Evolutionary conservation across 306 rosid genomes (phyloP), one percentile per base, ranked within the genome.

Genomic region (Styphnolobium japonicum): DNA sequence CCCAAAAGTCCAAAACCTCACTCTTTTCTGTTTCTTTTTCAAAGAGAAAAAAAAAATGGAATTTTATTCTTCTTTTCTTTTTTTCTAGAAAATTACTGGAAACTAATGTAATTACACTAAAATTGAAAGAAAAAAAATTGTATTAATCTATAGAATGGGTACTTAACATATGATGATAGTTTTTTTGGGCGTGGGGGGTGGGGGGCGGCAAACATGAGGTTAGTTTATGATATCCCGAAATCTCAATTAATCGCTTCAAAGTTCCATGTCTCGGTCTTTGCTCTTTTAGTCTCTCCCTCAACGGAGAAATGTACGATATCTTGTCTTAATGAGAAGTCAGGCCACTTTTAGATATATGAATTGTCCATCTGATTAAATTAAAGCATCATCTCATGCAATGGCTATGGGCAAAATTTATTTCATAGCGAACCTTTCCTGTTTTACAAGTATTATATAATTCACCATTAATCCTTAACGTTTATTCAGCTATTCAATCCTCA

Each of bases 201-300:
- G n/a, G 51, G 69, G 15, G n/a, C n/a, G 69, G 46, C 40, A 40
- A 56, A 78, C 66, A 79, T n/a, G 69, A 19, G 51, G 29, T 45
- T 22, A 34, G 6, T 29, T 11, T 27, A 6, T 29, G 8, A 69
- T 23, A n/a, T 21, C 15, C 31, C 11, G 3, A 22, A 37, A 37
- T 37, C 42, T 37, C 7, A 37, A 6, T 37, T 37, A 37, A 36
- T 6, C 4, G 7, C 0, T 4, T 36, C 0, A 36, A 37, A 4
- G 42, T 37, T 37, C 9, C 42, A 37, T 37, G 42, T 37, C 7
- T 36, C 2, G 7, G 4, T 37, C 42, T 5, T 1, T 37, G 42
- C 42, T 37, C 9, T 27, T 27, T 27, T 27, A 49, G 19, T n/a
- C 57, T 42, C 9, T 15, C 3, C 22, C 23, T 22, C 23, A 58